phyloP scores from a whole-genome alignment of 495 filamentous ascomycete species.

The Pseudevernia furfuracea region DNA sequence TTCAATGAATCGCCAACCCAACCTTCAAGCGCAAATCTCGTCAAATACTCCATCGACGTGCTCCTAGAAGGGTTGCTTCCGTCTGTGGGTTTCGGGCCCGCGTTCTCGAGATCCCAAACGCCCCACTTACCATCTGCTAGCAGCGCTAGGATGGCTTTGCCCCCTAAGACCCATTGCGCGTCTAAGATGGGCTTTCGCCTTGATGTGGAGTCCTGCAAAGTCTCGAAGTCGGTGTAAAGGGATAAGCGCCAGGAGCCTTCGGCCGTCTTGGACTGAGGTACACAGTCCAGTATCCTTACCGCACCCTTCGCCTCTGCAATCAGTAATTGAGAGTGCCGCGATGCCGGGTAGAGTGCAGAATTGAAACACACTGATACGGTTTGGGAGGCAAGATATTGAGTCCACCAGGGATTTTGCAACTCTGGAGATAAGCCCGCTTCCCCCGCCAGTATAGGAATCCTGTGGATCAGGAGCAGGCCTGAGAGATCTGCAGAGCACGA shows the following conservation, averaged over 20 bases:
- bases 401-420: slow-evolving; percentile 52
- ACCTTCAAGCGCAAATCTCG: slow-evolving; percentile 61
- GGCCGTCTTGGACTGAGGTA: slow-evolving; percentile 28
- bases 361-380: slow-evolving; percentile 67
- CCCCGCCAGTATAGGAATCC: slow-evolving; percentile 40
- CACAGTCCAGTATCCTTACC: slow-evolving; percentile 57
- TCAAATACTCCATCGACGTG: slow-evolving; percentile 30
- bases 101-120: slow-evolving; percentile 78
- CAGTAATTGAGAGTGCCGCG: slow-evolving; percentile 54
- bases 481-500: slow-evolving; percentile 60
- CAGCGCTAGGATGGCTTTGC: slow-evolving; percentile 66
- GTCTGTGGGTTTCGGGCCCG: slow-evolving; percentile 43
- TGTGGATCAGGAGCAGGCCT: slow-evolving; percentile 52
- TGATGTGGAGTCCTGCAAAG: slow-evolving; percentile 32
- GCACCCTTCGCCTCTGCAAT: slow-evolving; percentile 59
- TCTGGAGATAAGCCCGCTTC: slow-evolving; percentile 31
- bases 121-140: slow-evolving; percentile 87
- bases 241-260: slow-evolving; percentile 57
- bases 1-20: slow-evolving; percentile 45
- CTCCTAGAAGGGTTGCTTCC: not conserved
- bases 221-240: slow-evolving; percentile 59
- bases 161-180: slow-evolving; percentile 75
- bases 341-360: slow-evolving; percentile 51
- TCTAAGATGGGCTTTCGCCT: slow-evolving; percentile 68
- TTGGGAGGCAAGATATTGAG: slow-evolving; percentile 55